Base-by-base conservation (phyloP, 176 grass and related monocot species). In the Triticum monococcum region DNA sequence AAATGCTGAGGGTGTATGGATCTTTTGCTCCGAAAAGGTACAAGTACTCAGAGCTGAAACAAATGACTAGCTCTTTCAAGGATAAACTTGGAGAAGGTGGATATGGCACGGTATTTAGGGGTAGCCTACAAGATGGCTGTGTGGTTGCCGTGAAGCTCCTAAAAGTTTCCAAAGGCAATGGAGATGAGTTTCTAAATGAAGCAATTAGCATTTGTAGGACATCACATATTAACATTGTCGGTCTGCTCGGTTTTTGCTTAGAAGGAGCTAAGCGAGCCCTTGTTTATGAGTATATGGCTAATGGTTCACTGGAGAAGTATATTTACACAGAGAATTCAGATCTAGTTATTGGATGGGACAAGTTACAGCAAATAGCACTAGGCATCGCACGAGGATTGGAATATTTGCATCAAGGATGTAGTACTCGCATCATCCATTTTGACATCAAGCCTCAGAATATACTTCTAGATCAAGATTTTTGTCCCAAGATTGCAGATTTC, bases 371-470 rank as follows among this genome's bases (percentile, higher is more conserved):
- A 40, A 93, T 96, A 88, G 89, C 94, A 84, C 41, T 86, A 41
- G 91, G 89, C 48, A 82, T 91, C 33, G 91, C 91, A 4, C 72
- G 77, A 33, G 93, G 89, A 4, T 80, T 95, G 64, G 93, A 91
- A 18, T 95, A 93, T 84, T 85, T 95, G 73, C 94, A 92, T 31
- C 85, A 45, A 2, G 85, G 85, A 14, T 92, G 92, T 31, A 95
- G 10, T 11, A 79, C 85, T 2, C 89, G 75, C 9, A 93, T 96
- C 30, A 87, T 96, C n/a, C 94, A 96, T 90, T 96, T 93, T 68
- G 94, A 93, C 61, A 92, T 96, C 35, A 96, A 96, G 56, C 91
- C 94, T 23, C 87, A 96, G 0, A 96, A 96, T 12, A 88, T 93
- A 10, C 85, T 96, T 66, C 33, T 96, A 2, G 87, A 92, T 16